These are phyloP conservation scores for Solanum chilense DNA, from an alignment of 257 asterid genomes.

Conservation along the genomic window DNA sequence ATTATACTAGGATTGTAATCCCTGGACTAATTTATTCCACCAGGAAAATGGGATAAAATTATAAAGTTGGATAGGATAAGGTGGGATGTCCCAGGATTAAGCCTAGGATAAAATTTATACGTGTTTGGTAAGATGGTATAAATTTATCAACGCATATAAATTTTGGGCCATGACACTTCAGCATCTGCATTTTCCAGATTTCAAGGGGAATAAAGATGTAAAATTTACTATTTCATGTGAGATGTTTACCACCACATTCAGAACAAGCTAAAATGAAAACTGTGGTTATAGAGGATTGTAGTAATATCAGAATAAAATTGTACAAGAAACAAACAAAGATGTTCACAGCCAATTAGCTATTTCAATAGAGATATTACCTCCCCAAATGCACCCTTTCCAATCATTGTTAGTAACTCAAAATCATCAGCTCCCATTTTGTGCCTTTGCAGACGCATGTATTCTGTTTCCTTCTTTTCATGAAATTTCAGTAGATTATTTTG, in stretches of 20 bases:
- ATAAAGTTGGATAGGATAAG: not conserved
- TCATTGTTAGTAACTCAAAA: slow-evolving; percentile 90
- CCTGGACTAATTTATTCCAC: not conserved
- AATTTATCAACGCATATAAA: not conserved
- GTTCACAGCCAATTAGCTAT: not conserved
- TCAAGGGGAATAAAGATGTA: not conserved
- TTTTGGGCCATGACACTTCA: not conserved
- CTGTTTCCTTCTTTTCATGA: slow-evolving; percentile 94
- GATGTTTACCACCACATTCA: not conserved
- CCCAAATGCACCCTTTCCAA: slow-evolving; percentile 98
- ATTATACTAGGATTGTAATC: not conserved
- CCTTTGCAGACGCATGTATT: slow-evolving; percentile 97
- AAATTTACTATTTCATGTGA: not conserved
- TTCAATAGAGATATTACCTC: slow-evolving; percentile 44
- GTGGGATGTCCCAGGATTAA: not conserved
- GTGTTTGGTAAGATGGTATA: not conserved
- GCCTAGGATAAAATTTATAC: not conserved
- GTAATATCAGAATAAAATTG: not conserved
- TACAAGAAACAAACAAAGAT: not conserved
- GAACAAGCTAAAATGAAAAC: not conserved
- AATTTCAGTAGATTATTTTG: slow-evolving; percentile 77
- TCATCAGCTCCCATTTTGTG: slow-evolving; percentile 95
- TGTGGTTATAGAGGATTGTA: not conserved
- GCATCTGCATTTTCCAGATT: not conserved
- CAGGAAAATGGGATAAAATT: not conserved